phyloP scores from a whole-genome alignment of 257 asterid species.

The Anisodus acutangulus region DNA sequence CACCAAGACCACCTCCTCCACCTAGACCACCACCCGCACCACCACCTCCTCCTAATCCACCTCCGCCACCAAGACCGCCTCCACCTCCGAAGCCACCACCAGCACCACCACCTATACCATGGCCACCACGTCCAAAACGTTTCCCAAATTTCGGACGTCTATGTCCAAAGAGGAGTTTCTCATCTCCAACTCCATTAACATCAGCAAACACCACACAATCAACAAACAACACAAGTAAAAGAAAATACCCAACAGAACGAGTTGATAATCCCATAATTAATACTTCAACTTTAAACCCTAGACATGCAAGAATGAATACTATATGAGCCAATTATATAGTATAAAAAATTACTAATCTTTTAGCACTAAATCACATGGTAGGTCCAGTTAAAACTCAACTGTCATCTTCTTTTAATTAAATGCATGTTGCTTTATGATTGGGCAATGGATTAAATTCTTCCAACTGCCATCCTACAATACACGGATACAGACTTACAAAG shows the following conservation, averaged over 20 bases:
- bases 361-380: conserved; percentile 16
- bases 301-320: not conserved
- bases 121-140: not conserved
- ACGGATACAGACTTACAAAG: not conserved
- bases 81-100: not conserved
- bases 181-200: conserved; percentile 6
- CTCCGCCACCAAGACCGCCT: not conserved
- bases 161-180: conserved; percentile 3
- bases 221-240: conserved; percentile 25
- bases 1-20: not conserved
- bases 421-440: conserved; percentile 20
- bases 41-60: not conserved
- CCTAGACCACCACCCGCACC: not conserved
- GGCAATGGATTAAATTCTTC: not conserved
- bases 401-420: not conserved
- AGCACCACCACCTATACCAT: not conserved
- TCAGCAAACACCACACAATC: conserved; percentile 28
- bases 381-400: conserved; percentile 25
- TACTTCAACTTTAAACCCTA: conserved; percentile 6
- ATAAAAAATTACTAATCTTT: not conserved
- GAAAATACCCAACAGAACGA: conserved; percentile 13
- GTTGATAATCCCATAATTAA: conserved; percentile 19
- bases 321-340: conserved; percentile 23
- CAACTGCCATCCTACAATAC: conserved; percentile 25
- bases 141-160: conserved; percentile 1